Conservation (phyloP, 2,329 filamentous ascomycete species). For the Aspergillus pseudoviridinutans region DNA sequence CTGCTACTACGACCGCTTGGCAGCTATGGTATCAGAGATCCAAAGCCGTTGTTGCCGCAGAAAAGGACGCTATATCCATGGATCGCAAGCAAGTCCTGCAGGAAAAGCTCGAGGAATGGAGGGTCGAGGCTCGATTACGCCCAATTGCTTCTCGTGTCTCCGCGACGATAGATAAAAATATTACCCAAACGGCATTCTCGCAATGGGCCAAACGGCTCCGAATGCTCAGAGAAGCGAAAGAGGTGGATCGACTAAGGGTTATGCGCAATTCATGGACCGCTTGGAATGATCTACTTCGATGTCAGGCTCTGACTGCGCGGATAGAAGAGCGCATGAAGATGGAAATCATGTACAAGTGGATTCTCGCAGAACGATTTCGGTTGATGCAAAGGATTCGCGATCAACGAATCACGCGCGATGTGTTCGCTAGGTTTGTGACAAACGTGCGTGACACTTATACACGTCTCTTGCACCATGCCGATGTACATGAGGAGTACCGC, state of each 20-base stretch:
- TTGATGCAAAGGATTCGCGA: slow-evolving; percentile 39
- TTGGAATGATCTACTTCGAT: slow-evolving; percentile 61
- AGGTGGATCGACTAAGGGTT: slow-evolving; percentile 50
- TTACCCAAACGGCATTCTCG: slow-evolving; percentile 45
- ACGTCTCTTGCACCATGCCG: slow-evolving; percentile 34
- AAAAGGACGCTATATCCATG: slow-evolving; percentile 28
- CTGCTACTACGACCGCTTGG: slow-evolving; percentile 25
- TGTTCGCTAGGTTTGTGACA: slow-evolving; percentile 38
- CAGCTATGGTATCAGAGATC: slow-evolving; percentile 34
- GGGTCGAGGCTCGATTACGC: slow-evolving; percentile 38
- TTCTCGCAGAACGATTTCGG: slow-evolving; percentile 47
- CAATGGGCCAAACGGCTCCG: slow-evolving; percentile 48
- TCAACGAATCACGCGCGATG: slow-evolving; percentile 36
- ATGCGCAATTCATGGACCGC: slow-evolving; percentile 55
- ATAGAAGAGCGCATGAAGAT: slow-evolving; percentile 55
- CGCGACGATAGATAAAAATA: slow-evolving; percentile 41
- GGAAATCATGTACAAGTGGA: slow-evolving; percentile 59
- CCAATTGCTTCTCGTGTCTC: slow-evolving; percentile 42
- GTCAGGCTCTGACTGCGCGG: slow-evolving; percentile 47
- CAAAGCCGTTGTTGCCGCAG: slow-evolving; percentile 22
- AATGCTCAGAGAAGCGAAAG: slow-evolving; percentile 46
- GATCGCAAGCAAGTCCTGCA: slow-evolving; percentile 32
- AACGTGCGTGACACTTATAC: slow-evolving; percentile 37
- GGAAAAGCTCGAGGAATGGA: slow-evolving; percentile 42
- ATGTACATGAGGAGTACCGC: slow-evolving; percentile 30